Conservation (phyloP, 2,329 filamentous ascomycete genomes). For the Fusarium robinianum region DNA sequence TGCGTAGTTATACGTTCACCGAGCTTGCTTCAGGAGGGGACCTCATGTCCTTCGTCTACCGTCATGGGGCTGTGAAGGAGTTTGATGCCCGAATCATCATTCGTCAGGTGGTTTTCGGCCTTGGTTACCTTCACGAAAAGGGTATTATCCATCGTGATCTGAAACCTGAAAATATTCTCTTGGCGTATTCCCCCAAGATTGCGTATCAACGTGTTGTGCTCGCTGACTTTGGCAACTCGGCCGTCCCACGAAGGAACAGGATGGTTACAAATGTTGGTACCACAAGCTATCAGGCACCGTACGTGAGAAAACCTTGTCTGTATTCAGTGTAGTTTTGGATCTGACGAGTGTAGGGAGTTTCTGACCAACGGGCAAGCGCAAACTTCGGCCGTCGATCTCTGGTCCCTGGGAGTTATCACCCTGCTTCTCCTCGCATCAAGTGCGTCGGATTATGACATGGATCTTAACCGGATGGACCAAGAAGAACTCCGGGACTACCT, state of each 20-base stretch:
- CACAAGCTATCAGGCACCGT: conserved; percentile 55
- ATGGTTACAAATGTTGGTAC: conserved; percentile 54
- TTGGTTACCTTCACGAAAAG: conserved; percentile 54
- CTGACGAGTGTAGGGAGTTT: conserved; percentile 46
- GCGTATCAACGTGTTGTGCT: conserved; percentile 53
- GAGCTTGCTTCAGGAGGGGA: conserved; percentile 62
- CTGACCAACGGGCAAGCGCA: conserved; percentile 20
- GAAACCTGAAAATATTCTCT: conserved; percentile 59
- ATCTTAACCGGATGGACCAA: conserved; percentile 38
- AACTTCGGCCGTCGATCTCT: conserved; percentile 54
- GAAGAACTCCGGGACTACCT: conserved; percentile 30
- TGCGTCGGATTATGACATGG: conserved; percentile 23
- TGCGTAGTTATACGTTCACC: conserved; percentile 57
- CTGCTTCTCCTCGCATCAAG: conserved; percentile 43
- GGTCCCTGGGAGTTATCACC: conserved; percentile 55
- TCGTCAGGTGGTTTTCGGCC: conserved; percentile 51
- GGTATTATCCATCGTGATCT: conserved; percentile 58
- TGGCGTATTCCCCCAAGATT: conserved; percentile 50
- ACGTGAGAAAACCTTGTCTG: conserved; percentile 30
- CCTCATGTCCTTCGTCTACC: conserved; percentile 53
- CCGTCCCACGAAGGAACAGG: conserved; percentile 46
- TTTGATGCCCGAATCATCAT: conserved; percentile 51
- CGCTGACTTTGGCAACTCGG: conserved; percentile 58
- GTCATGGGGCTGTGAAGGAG: conserved; percentile 45
- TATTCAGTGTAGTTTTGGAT: background rate